Evolutionary conservation across 345 rosid species (phyloP).

Genomic region (Gynandropsis gynandra): DNA sequence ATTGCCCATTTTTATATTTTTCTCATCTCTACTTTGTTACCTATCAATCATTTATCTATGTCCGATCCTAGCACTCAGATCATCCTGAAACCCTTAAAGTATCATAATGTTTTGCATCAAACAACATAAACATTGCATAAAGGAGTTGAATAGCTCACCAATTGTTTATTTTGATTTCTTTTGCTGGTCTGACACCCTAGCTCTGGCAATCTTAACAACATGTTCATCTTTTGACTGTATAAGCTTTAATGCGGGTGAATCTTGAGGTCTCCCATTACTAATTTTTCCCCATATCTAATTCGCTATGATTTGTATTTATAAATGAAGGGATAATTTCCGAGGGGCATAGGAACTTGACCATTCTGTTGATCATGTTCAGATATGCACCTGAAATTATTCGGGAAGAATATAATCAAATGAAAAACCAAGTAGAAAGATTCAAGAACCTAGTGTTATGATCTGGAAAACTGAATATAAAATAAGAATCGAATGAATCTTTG

Average conservation of each 20-base stretch:
- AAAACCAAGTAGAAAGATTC: not conserved
- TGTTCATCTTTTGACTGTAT: slow-evolving; percentile 53
- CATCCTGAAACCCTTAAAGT: slow-evolving; percentile 7
- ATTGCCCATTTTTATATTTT: no score
- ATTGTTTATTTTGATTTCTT: slow-evolving; percentile 39
- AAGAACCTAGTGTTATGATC: slow-evolving; percentile 1
- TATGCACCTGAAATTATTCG: slow-evolving; percentile 47
- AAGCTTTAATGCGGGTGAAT: slow-evolving; percentile 78
- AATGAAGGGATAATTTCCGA: slow-evolving; percentile 85
- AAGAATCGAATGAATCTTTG: slow-evolving; percentile 5
- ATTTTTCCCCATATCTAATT: slow-evolving; percentile 72
- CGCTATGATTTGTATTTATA: slow-evolving; percentile 85
- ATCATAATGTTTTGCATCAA: slow-evolving; percentile 11
- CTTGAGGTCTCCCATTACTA: slow-evolving; percentile 75
- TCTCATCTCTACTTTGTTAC: no score
- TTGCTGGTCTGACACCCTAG: slow-evolving; percentile 65
- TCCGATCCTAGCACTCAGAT: slow-evolving; percentile 10
- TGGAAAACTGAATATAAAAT: not conserved
- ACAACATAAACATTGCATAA: slow-evolving; percentile 13
- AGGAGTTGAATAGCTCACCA: slow-evolving; percentile 10
- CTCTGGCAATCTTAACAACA: slow-evolving; percentile 63
- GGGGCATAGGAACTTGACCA: slow-evolving; percentile 75
- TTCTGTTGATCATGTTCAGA: slow-evolving; percentile 81
- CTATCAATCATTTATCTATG: no score
- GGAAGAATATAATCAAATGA: not conserved